Conservation (phyloP, 495 filamentous ascomycete genomes). For the Penicillium coprophilum region DNA sequence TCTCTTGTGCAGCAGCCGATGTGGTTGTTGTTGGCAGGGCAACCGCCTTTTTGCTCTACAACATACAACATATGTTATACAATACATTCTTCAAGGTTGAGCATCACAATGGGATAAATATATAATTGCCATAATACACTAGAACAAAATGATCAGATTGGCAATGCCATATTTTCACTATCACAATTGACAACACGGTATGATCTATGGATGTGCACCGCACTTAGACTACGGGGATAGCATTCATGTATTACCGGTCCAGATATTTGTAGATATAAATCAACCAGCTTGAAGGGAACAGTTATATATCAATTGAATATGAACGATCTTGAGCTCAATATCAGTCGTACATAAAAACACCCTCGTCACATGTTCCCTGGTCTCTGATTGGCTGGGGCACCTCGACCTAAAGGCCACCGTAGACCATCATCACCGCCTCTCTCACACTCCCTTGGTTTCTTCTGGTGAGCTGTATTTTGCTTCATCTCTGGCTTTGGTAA, state of each 20-base stretch:
- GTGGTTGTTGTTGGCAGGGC: conserved; percentile 37
- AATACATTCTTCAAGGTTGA: not conserved
- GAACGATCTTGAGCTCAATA: not conserved
- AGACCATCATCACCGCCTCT: conserved; percentile 39
- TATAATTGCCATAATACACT: not conserved
- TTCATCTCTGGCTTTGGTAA: conserved; percentile 5
- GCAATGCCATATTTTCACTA: not conserved
- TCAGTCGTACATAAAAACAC: conserved; percentile 4
- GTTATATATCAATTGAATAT: too few species aligned
- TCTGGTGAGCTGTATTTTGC: conserved; percentile 15
- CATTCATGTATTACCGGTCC: not conserved
- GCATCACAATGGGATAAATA: not conserved
- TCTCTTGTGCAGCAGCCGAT: conserved; percentile 18
- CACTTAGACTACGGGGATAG: not conserved
- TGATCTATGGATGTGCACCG: not conserved
- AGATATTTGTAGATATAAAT: not conserved
- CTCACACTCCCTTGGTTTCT: conserved; percentile 14
- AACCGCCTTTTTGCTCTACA: conserved; percentile 21
- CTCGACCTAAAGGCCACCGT: conserved; percentile 45
- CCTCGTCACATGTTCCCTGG: conserved; percentile 21
- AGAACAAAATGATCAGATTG: not conserved
- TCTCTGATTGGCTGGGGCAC: conserved; percentile 39
- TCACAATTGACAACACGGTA: not conserved
- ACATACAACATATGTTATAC: not conserved
- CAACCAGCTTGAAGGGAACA: not conserved